phyloP scores from a whole-genome alignment of 2,329 filamentous ascomycete species.

The Parascedosporium putredinis region DNA sequence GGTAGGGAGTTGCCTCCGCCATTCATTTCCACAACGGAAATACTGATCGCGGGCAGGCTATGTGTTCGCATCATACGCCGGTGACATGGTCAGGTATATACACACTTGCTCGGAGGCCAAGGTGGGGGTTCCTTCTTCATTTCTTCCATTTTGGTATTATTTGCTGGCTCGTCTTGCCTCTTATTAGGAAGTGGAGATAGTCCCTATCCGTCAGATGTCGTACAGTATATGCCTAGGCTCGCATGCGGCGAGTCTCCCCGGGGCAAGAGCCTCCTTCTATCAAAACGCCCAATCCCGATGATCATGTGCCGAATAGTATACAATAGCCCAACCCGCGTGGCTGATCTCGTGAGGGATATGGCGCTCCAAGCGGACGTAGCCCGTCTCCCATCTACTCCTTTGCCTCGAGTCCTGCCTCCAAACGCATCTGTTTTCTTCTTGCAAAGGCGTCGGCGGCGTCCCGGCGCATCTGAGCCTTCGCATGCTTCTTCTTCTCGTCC shows the following conservation, averaged over 20 bases:
- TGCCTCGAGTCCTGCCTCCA: conserved; percentile 32
- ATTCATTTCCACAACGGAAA: no score
- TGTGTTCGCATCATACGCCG: no score
- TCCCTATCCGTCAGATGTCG: neutral
- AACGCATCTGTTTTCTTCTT: conserved; percentile 37
- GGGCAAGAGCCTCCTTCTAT: neutral
- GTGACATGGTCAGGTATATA: no score
- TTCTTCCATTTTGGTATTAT: neutral
- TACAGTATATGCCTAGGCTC: neutral
- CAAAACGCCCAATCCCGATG: conserved; percentile 5
- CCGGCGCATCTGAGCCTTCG: conserved; percentile 23
- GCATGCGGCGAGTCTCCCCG: neutral
- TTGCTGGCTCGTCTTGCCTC: neutral
- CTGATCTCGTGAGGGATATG: neutral
- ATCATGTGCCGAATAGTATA: conserved; percentile 7
- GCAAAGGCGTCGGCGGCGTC: conserved; percentile 30
- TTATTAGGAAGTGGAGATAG: neutral
- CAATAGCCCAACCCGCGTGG: neutral
- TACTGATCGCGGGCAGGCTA: no score
- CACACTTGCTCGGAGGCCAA: no score
- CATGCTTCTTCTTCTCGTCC: conserved; percentile 28
- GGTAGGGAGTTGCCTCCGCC: no score
- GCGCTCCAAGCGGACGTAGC: neutral
- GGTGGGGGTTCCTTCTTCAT: no score
- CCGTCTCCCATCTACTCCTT: conserved; percentile 15